phyloP scores from a whole-genome alignment of 1,139 yeast species.

The Yamadazyma triangularis region DNA sequence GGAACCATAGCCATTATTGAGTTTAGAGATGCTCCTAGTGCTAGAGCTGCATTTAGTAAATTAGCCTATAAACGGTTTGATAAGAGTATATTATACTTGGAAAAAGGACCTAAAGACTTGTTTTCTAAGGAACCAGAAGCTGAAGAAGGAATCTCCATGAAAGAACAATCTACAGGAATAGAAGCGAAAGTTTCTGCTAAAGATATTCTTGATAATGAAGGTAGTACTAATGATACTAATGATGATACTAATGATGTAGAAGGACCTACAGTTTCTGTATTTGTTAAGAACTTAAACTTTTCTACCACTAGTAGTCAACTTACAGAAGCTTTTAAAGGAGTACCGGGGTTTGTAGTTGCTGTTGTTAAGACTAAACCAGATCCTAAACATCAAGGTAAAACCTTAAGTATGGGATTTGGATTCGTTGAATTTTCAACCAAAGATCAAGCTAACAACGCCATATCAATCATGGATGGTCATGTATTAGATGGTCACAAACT shows the following conservation, averaged over 20 bases:
- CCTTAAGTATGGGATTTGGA: constrained; percentile 94
- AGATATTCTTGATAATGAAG: constrained; percentile 23
- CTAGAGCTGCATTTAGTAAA: constrained; percentile 85
- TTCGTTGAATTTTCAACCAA: constrained; percentile 83
- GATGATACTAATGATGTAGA: constrained; percentile 39
- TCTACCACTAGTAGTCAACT: constrained; percentile 62
- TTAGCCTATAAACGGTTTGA: constrained; percentile 85
- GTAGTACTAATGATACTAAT: constrained; percentile 17
- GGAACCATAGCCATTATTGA: constrained; percentile 97
- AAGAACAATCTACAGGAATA: constrained; percentile 25
- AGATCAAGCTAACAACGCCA: constrained; percentile 75
- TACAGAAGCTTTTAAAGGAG: constrained; percentile 56
- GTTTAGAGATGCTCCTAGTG: constrained; percentile 76
- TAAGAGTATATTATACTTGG: constrained; percentile 80
- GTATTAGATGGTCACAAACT: constrained; percentile 86
- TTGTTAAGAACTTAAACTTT: constrained; percentile 89
- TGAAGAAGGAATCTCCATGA: constrained; percentile 24
- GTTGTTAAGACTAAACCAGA: constrained; percentile 87
- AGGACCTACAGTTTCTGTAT: constrained; percentile 80
- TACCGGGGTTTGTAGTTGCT: constrained; percentile 79
- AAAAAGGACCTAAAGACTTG: constrained; percentile 87
- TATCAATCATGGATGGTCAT: constrained; percentile 68
- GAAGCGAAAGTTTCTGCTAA: constrained; percentile 28
- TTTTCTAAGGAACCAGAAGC: constrained; percentile 56
- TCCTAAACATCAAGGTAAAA: constrained; percentile 61